These are phyloP conservation scores for Corylus avellana DNA, from an alignment of 306 rosid genomes.

Conservation along the genomic window DNA sequence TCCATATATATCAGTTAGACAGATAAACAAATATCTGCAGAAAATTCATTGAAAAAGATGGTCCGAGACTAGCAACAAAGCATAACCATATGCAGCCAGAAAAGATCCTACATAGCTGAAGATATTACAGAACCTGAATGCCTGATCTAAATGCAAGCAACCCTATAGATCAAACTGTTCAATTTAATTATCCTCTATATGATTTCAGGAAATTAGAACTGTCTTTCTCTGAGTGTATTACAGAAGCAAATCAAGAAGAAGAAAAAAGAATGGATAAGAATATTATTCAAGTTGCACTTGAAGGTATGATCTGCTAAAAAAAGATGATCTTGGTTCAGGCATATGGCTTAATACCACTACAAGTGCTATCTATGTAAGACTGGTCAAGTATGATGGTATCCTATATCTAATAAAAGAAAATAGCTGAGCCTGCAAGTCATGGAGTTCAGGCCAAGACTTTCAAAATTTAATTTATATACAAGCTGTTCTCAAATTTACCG, in stretches of 20 bases:
- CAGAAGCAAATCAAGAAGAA: background rate
- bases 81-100: conserved; percentile 2
- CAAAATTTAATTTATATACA: background rate
- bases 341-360: background rate
- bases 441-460: background rate
- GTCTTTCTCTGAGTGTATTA: background rate
- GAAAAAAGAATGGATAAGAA: background rate
- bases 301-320: background rate
- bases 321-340: background rate
- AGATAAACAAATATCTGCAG: conserved; percentile 12
- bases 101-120: background rate
- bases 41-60: conserved; percentile 6
- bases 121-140: background rate
- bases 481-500: background rate
- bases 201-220: background rate
- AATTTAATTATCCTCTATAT: background rate
- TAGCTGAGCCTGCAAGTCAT: background rate
- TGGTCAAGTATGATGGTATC: background rate
- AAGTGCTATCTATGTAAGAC: background rate
- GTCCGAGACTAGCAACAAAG: conserved; percentile 8
- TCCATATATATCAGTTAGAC: conserved; percentile 24
- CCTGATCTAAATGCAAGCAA: conserved; percentile 5
- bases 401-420: background rate
- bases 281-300: background rate
- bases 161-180: background rate